These are phyloP conservation scores for Hypoxylon perforatum DNA, from an alignment of 495 filamentous ascomycete species.

Conservation along the genomic window DNA sequence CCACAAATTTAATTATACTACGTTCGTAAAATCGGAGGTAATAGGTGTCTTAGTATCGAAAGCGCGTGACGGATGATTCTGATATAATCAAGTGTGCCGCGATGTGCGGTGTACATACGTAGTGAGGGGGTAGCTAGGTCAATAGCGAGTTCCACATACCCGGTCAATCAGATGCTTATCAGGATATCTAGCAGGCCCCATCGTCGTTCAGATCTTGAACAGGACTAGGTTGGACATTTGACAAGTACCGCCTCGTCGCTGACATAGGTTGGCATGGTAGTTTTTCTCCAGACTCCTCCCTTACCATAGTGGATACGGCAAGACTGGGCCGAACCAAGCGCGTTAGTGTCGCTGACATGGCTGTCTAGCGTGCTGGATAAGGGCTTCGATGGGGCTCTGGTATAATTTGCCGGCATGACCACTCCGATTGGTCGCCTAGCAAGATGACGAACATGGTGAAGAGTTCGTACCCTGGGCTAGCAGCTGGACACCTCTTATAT, in stretches of 20 bases:
- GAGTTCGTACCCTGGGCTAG: slow-evolving; percentile 10
- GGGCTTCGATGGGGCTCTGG: not conserved
- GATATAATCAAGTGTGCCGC: not conserved
- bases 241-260: slow-evolving; percentile 6
- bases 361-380: not conserved
- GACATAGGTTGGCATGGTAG: slow-evolving; percentile 11
- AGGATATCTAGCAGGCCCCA: slow-evolving; percentile 4
- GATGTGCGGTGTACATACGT: slow-evolving; percentile 19
- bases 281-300: slow-evolving; percentile 20
- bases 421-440: slow-evolving; percentile 13
- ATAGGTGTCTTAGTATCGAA: not conserved
- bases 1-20: not conserved
- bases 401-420: slow-evolving; percentile 6
- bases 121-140: slow-evolving; percentile 11
- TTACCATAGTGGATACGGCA: slow-evolving; percentile 15
- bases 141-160: too few species aligned
- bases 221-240: slow-evolving; percentile 1
- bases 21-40: not conserved
- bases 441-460: not conserved
- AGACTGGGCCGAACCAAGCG: slow-evolving; percentile 1
- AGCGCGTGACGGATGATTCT: not conserved
- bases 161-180: slow-evolving; percentile 10
- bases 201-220: not conserved
- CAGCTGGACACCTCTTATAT: slow-evolving; percentile 2
- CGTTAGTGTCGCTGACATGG: slow-evolving; percentile 5